Evolutionary conservation across 139 green algal genomes (phyloP), one percentile per base, ranked within the genome.

Genomic region (Chlorella ohadii): DNA sequence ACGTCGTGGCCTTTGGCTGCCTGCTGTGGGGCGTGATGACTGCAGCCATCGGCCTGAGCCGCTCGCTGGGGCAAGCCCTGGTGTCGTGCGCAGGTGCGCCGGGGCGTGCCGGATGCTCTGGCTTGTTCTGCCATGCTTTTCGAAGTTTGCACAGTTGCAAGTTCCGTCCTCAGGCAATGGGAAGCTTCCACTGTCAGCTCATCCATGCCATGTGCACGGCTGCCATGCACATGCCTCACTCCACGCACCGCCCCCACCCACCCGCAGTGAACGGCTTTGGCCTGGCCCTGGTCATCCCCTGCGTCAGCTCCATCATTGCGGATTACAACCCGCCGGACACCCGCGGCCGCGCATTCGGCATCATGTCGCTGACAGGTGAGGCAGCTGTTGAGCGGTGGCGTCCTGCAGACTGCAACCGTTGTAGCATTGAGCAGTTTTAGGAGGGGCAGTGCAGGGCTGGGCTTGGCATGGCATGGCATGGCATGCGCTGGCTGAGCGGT

Each of bases 1-100:
- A 84, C 11, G 89, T 96, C 11, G 87, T 96, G n/a, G 85, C 87
- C 16, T 78, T 64, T n/a, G 93, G 93, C 13, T 92, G 87, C 41
- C 83, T 95, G 47, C 82, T 96, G 15, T 97, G 94, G 94, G 94
- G 92, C n/a, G 80, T 94, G 39, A 95, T 96, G 92, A 95, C 90
- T 7, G 72, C 79, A 3, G 88, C 89, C 38, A 94, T 97, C 34
- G 89, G 89, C 41, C 71, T 92, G 16, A 87, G 84, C 41, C 87
- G 41, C n/a, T 90, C 91, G 22, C 78, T 96, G 59, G 31, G 64
- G 20, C 72, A 92, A 75, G 88, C 89, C 25, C 88, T 93, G 88
- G 47, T 88, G 7, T 84, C 71, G 19, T 88, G 86, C 41, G 88
- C 83, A 36, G 64, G 76, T 82, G 75, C 17, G 75, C 3, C 19